Percentiles rank a stretch among this genome's conserved stretches.
These are phyloP conservation scores for Backusella mclennaniae DNA, from an alignment of 192 early-diverging fungal species.

Conservation along the genomic window DNA sequence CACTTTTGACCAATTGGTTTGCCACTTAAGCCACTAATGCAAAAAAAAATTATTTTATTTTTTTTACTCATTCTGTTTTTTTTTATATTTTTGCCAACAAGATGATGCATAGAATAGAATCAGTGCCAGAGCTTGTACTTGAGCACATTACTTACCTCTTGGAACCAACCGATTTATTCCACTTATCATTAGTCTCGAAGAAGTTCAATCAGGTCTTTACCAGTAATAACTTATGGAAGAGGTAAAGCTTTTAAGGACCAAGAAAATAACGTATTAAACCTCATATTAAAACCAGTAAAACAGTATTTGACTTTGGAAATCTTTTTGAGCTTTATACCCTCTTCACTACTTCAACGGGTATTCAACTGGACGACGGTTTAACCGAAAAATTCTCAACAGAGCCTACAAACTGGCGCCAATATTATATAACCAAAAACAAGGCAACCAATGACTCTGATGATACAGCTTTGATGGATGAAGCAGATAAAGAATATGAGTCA, in stretches of 20 bases:
- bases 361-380: conserved; percentile 39
- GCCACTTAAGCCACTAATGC: background rate
- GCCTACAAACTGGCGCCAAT: conserved; percentile 46
- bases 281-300: conserved; percentile 37
- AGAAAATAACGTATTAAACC: background rate
- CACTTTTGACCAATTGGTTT: no score
- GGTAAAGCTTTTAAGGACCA: background rate
- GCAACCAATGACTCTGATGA: conserved; percentile 32
- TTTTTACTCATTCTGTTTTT: background rate
- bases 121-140: conserved; percentile 10
- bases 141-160: conserved; percentile 8
- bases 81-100: conserved; percentile 9
- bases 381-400: conserved; percentile 26
- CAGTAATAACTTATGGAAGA: conserved; percentile 8
- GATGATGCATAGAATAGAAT: conserved; percentile 12
- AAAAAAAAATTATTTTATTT: background rate
- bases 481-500: conserved; percentile 43
- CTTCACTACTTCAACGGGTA: conserved; percentile 43
- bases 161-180: conserved; percentile 11
- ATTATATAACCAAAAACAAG: conserved; percentile 41
- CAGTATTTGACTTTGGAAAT: conserved; percentile 52
- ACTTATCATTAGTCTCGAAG: conserved; percentile 9
- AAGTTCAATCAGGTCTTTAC: conserved; percentile 7
- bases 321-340: conserved; percentile 48
- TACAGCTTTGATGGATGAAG: conserved; percentile 38